phyloP scores from a whole-genome alignment of 73 alveolate species.

The Uronychia setigera region DNA sequence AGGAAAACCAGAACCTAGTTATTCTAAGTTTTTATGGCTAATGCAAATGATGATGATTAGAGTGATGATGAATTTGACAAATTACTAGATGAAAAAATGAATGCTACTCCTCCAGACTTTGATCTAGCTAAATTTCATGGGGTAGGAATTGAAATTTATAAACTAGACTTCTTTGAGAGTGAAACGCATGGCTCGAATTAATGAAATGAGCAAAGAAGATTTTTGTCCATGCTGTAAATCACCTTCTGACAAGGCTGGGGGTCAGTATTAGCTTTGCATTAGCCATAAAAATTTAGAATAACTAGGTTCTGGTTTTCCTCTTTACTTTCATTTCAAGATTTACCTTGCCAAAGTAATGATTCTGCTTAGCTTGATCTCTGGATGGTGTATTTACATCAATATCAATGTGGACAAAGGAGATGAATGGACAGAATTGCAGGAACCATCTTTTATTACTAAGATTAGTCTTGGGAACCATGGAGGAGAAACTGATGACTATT shows the following conservation, averaged over 20 bases:
- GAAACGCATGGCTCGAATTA: neutral
- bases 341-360: neutral
- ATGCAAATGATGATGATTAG: too few relatives aligned
- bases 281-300: conserved; percentile 13
- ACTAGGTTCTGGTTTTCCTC: conserved; percentile 42
- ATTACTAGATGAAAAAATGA: neutral
- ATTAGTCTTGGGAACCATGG: conserved; percentile 26
- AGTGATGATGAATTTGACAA: too few relatives aligned
- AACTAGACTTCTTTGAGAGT: neutral
- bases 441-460: conserved; percentile 8
- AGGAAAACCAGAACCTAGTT: conserved; percentile 45
- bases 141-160: conserved; percentile 10
- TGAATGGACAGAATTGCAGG: conserved; percentile 19
- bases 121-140: conserved; percentile 23
- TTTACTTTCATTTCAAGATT: conserved; percentile 23
- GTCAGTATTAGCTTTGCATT: neutral
- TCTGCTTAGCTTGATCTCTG: neutral
- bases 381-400: neutral
- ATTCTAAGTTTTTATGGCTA: conserved; percentile 11
- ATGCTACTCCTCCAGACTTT: conserved; percentile 6
- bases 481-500: conserved; percentile 1
- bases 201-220: neutral
- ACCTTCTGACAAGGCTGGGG: neutral
- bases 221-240: neutral
- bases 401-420: neutral